Evolutionary conservation across 2,329 filamentous ascomycete genomes (phyloP).

Genomic region (Cladosporium sp.): DNA sequence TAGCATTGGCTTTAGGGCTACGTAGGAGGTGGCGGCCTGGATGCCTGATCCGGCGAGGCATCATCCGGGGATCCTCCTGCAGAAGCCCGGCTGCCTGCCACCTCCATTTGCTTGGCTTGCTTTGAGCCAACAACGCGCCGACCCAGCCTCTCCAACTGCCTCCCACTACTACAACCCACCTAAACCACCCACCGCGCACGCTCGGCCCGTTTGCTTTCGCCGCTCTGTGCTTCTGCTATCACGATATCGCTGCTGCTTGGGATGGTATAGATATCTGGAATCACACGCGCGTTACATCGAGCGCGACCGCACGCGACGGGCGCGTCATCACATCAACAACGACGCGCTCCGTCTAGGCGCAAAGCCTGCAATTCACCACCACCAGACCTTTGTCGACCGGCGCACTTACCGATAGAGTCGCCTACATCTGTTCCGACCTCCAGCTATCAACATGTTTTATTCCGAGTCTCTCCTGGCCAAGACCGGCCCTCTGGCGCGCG

Average conservation of each 20-base stretch:
- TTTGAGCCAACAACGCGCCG: not conserved
- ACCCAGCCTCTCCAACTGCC: not conserved
- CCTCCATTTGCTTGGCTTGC: too few relatives aligned
- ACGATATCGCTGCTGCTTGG: not conserved
- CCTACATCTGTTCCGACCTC: not conserved
- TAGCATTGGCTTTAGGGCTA: too few relatives aligned
- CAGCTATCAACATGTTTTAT: slow-evolving; percentile 71
- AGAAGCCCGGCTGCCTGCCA: too few relatives aligned
- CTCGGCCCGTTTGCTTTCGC: slow-evolving; percentile 1
- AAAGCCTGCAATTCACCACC: slow-evolving; percentile 10
- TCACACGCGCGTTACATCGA: not conserved
- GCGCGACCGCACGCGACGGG: slow-evolving; percentile 3
- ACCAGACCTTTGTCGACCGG: not conserved
- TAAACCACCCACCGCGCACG: slow-evolving; percentile 1
- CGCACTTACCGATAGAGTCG: not conserved
- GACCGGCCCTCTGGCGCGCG: slow-evolving; percentile 91
- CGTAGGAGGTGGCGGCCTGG: too few relatives aligned
- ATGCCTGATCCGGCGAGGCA: too few relatives aligned
- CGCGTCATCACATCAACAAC: slow-evolving; percentile 17
- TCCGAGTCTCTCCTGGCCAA: slow-evolving; percentile 92
- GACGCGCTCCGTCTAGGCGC: slow-evolving; percentile 18
- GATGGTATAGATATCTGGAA: not conserved
- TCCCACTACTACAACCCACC: not conserved
- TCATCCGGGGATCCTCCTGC: too few relatives aligned
- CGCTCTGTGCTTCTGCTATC: not conserved